A percentile compares a stretch with the other conserved stretches of the same genome.
These are phyloP conservation scores for Quercus engelmannii DNA, from an alignment of 306 rosid species.

Conservation along the genomic window DNA sequence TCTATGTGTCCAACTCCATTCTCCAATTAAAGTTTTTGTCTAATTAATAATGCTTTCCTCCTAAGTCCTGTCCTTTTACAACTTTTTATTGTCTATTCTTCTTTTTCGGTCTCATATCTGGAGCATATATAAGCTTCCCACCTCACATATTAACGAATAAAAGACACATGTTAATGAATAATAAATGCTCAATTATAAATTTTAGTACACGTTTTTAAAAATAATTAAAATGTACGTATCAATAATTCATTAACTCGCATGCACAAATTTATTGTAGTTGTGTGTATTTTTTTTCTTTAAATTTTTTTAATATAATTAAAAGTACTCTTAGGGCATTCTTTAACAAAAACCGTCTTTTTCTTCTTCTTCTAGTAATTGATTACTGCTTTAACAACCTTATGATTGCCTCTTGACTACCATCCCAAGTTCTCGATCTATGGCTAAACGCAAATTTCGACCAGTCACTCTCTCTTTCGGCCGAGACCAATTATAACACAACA, in stretches of 20 bases:
- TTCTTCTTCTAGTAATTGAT: conserved; percentile 21
- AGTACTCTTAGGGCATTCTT: too few relatives aligned
- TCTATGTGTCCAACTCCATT: neutral
- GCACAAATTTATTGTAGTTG: too few relatives aligned
- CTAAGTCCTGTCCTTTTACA: conserved; percentile 7
- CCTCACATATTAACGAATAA: neutral
- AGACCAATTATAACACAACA: too few relatives aligned
- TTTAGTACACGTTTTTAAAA: rapidly evolving
- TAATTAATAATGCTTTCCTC: neutral
- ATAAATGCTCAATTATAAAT: too few relatives aligned
- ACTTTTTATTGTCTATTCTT: conserved; percentile 4
- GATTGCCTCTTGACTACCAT: conserved; percentile 28
- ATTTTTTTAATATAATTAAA: too few relatives aligned
- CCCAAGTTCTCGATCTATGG: neutral
- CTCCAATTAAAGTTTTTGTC: neutral
- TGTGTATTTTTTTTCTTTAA: too few relatives aligned
- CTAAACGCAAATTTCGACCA: neutral
- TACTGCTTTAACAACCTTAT: conserved; percentile 13
- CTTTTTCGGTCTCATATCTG: neutral
- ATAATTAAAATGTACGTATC: too few relatives aligned
- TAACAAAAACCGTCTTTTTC: neutral
- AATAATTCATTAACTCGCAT: too few relatives aligned
- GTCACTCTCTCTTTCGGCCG: neutral
- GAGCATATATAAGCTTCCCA: neutral
- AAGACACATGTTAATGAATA: too few relatives aligned